These are phyloP conservation scores for Candida railenensis DNA, from an alignment of 805 yeast genomes.

Conservation along the genomic window DNA sequence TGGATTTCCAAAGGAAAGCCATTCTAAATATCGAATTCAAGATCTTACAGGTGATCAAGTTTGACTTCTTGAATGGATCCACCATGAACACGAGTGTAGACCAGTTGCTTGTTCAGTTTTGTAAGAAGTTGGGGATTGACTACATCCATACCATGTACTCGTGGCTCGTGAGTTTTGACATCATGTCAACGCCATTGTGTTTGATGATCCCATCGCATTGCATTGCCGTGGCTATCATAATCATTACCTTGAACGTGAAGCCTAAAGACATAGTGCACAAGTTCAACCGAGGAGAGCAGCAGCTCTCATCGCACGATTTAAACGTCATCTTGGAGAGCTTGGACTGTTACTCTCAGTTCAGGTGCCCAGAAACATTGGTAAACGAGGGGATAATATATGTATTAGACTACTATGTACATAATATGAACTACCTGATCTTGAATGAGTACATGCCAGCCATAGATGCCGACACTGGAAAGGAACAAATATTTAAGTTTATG, in stretches of 20 bases:
- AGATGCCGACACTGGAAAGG: slow-evolving; percentile 40
- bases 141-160: slow-evolving; percentile 52
- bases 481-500: slow-evolving; percentile 47
- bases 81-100: slow-evolving; percentile 47
- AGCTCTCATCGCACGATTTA: slow-evolving; percentile 10
- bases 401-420: slow-evolving; percentile 60
- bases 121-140: slow-evolving; percentile 47
- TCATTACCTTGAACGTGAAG: slow-evolving; percentile 54
- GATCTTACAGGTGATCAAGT: slow-evolving; percentile 71
- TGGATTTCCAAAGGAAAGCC: slow-evolving; percentile 57
- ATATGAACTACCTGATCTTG: slow-evolving; percentile 50
- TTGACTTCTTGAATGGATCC: slow-evolving; percentile 72
- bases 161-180: slow-evolving; percentile 79
- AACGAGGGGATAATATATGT: slow-evolving; percentile 56
- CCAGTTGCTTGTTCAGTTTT: slow-evolving; percentile 60
- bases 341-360: slow-evolving; percentile 35
- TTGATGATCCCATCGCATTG: slow-evolving; percentile 74
- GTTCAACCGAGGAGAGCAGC: slow-evolving; percentile 17
- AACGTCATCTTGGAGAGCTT: slow-evolving; percentile 29
- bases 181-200: slow-evolving; percentile 65
- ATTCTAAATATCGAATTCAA: slow-evolving; percentile 65
- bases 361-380: slow-evolving; percentile 42
- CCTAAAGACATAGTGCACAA: slow-evolving; percentile 27
- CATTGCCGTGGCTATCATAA: slow-evolving; percentile 66
- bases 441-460: slow-evolving; percentile 40